Conservation (phyloP, 2,329 filamentous ascomycete species). For the Zopfia rhizophila region DNA sequence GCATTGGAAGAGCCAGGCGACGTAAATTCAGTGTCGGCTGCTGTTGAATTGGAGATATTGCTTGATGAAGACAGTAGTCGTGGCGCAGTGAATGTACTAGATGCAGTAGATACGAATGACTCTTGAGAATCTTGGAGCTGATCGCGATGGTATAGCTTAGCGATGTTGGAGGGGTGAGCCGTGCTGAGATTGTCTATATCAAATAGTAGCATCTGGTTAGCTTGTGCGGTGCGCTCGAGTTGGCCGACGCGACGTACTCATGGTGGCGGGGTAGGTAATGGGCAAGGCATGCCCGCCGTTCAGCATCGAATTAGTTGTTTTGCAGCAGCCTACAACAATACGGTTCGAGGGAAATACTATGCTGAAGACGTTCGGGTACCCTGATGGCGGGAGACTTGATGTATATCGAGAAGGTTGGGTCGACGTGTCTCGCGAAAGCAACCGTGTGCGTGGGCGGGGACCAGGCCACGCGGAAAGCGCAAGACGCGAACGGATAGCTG, state of each 20-base stretch:
- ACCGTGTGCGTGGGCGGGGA: conserved; percentile 4
- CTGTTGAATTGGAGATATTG: conserved; percentile 45
- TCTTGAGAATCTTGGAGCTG: conserved; percentile 45
- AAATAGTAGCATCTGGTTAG: conserved; percentile 3
- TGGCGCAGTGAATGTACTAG: conserved; percentile 46
- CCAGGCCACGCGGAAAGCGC: conserved; percentile 8
- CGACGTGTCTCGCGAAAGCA: conserved; percentile 14
- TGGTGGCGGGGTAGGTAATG: conserved; percentile 14
- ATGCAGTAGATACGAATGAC: conserved; percentile 43
- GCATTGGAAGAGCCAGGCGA: conserved; percentile 39
- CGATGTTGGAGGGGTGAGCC: conserved; percentile 13
- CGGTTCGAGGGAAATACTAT: too few species aligned
- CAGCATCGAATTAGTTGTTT: conserved; percentile 15
- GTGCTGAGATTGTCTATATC: conserved; percentile 12
- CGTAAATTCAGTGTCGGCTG: conserved; percentile 41
- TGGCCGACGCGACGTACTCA: conserved; percentile 12
- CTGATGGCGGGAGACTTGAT: not conserved
- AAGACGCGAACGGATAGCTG: conserved; percentile 9
- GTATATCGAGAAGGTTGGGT: conserved; percentile 6
- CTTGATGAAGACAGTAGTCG: conserved; percentile 44
- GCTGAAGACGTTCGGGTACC: not conserved
- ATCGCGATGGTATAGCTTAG: conserved; percentile 16
- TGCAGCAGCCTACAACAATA: too few species aligned
- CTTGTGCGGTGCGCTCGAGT: too few species aligned
- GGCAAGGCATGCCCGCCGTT: conserved; percentile 15